Conservation (phyloP, 2,329 filamentous ascomycete species). For the Curvularia sp. region DNA sequence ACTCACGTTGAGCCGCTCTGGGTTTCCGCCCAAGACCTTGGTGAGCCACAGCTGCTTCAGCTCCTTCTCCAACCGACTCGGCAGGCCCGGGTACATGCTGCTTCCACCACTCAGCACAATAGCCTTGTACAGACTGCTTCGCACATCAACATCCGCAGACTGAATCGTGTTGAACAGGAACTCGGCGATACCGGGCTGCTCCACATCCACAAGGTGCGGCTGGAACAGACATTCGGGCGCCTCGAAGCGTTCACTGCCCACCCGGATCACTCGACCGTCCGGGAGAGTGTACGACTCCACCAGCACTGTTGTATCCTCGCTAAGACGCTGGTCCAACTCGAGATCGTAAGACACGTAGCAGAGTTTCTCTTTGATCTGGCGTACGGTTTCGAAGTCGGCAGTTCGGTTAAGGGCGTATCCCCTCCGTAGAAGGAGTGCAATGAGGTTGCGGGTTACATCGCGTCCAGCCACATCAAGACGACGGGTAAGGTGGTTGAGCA, state of each 20-base stretch:
- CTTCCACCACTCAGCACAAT: conserved; percentile 95
- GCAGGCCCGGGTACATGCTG: conserved; percentile 98
- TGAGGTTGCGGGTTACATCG: conserved; percentile 98
- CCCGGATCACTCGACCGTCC: conserved; percentile 92
- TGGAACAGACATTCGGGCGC: conserved; percentile 98
- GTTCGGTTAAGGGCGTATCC: conserved; percentile 98
- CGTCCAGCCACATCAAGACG: conserved; percentile 94
- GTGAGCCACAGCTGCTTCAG: conserved; percentile 98
- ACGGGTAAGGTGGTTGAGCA: conserved; percentile 94
- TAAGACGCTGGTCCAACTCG: conserved; percentile 92
- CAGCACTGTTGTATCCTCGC: conserved; percentile 95
- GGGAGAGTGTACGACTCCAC: conserved; percentile 98
- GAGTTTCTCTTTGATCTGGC: conserved; percentile 99
- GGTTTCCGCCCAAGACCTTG: conserved; percentile 85
- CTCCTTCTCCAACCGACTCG: conserved; percentile 95
- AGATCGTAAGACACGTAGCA: conserved; percentile 99
- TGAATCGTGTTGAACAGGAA: conserved; percentile 99
- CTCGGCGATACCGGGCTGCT: conserved; percentile 95
- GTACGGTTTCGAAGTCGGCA: conserved; percentile 96
- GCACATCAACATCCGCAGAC: conserved; percentile 91
- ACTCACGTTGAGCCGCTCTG: conserved; percentile 79
- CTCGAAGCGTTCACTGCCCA: conserved; percentile 97
- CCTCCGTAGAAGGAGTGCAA: conserved; percentile 88
- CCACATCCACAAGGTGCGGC: conserved; percentile 95
- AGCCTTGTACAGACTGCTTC: conserved; percentile 92